These are phyloP conservation scores for Cyclotella baltica DNA, from an alignment of 108 stramenopile species.

Conservation along the genomic window DNA sequence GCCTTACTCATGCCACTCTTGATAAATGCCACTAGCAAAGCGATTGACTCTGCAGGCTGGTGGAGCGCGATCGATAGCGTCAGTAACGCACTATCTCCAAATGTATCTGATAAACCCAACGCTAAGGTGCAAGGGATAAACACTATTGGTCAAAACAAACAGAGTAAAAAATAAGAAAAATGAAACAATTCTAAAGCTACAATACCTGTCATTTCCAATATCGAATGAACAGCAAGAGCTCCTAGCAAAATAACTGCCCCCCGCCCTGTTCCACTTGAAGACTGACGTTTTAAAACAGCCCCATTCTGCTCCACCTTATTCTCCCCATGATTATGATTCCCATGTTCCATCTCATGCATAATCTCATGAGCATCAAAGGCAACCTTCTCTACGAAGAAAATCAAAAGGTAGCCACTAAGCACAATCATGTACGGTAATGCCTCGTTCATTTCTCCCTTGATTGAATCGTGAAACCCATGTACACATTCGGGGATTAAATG, in stretches of 20 bases:
- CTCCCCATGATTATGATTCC: conserved; percentile 44
- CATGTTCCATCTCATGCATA: conserved; percentile 81
- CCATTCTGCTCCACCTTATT: conserved; percentile 3
- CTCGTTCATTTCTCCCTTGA: conserved; percentile 64
- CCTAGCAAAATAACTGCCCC: conserved; percentile 94
- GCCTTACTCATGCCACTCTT: conserved; percentile 93
- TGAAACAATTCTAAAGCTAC: no score
- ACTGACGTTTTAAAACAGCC: conserved; percentile 18
- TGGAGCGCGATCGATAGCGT: conserved; percentile 94
- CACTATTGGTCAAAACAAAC: no score
- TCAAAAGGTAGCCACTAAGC: conserved; percentile 90
- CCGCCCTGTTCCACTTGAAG: conserved; percentile 61
- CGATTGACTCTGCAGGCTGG: conserved; percentile 96
- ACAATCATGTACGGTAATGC: conserved; percentile 84
- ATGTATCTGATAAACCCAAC: conserved; percentile 86
- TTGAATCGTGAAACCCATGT: conserved; percentile 76
- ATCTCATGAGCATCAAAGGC: conserved; percentile 94
- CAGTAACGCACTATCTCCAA: conserved; percentile 88
- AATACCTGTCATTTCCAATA: conserved; percentile 96
- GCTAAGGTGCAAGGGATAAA: no score
- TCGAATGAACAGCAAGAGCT: conserved; percentile 93
- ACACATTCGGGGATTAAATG: conserved; percentile 96
- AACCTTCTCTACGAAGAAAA: conserved; percentile 98
- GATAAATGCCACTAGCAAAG: conserved; percentile 95
- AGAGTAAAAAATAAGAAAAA: no score